These are phyloP conservation scores for Mallotus nudiflorus DNA, from an alignment of 345 rosid genomes.

Conservation along the genomic window DNA sequence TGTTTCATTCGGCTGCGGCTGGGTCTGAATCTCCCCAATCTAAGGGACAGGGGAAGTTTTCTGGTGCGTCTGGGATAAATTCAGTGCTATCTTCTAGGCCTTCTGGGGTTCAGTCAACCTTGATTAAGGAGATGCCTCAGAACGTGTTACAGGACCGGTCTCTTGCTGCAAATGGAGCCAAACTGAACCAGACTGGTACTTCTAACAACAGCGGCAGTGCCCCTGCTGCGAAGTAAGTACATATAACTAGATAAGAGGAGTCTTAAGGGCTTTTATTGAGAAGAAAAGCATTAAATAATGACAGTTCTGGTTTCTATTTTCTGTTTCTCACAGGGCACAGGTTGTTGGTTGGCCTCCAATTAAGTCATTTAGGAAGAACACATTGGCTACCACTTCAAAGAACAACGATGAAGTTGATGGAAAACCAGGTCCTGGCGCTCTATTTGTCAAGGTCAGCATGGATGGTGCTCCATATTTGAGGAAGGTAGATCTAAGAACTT, in stretches of 20 bases:
- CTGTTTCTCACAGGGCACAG: slow-evolving; percentile 60
- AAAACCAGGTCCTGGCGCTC: slow-evolving; percentile 64
- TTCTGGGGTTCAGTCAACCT: slow-evolving; percentile 38
- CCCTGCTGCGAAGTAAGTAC: slow-evolving; percentile 78
- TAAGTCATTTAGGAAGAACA: slow-evolving; percentile 74
- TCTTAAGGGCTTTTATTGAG: not conserved
- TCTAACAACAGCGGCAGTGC: slow-evolving; percentile 50
- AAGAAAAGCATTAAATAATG: not conserved
- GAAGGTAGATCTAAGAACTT: slow-evolving; percentile 79
- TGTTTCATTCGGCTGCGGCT: slow-evolving; percentile 44
- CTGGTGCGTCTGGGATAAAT: slow-evolving; percentile 51
- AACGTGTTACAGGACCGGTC: slow-evolving; percentile 42
- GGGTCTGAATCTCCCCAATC: slow-evolving; percentile 44
- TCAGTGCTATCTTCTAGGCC: slow-evolving; percentile 44
- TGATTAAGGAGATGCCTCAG: slow-evolving; percentile 46
- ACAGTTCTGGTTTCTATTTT: slow-evolving; percentile 8
- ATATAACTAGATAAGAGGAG: not conserved
- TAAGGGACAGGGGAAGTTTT: slow-evolving; percentile 41
- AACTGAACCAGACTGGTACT: slow-evolving; percentile 29
- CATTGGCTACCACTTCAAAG: slow-evolving; percentile 68
- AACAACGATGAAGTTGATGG: slow-evolving; percentile 89
- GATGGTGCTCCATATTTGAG: slow-evolving; percentile 92
- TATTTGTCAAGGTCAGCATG: slow-evolving; percentile 93
- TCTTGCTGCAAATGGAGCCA: slow-evolving; percentile 23
- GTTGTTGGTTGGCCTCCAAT: slow-evolving; percentile 98